phyloP scores from a whole-genome alignment of 2,329 filamentous ascomycete genomes.

The Neofusicoccum cordaticola region DNA sequence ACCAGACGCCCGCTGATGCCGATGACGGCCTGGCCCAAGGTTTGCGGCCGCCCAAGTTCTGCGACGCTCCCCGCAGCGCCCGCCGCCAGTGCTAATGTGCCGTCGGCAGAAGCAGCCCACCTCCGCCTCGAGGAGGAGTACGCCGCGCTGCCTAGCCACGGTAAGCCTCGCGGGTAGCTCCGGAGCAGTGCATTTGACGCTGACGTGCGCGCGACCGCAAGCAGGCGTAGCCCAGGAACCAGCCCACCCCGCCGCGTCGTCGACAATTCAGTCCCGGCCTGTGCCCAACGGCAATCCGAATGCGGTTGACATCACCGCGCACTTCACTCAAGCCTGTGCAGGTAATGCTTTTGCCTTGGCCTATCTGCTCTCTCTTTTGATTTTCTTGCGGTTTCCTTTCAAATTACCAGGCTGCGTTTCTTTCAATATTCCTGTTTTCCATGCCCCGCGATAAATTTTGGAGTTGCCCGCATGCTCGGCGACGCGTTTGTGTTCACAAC shows the following conservation, averaged over 20 bases:
- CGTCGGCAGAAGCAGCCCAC: constrained; percentile 15
- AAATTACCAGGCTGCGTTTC: neutral
- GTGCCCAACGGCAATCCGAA: constrained; percentile 9
- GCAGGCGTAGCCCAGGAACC: constrained; percentile 14
- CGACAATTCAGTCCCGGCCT: constrained; percentile 14
- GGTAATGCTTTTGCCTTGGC: constrained; percentile 19
- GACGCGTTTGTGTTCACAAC: constrained; percentile 3
- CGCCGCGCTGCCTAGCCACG: constrained; percentile 2
- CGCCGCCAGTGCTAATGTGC: constrained; percentile 5
- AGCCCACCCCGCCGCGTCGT: neutral
- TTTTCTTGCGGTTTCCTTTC: neutral
- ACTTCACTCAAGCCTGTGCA: constrained; percentile 31
- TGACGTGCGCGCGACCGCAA: neutral
- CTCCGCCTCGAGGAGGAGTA: constrained; percentile 14
- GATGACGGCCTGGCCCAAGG: constrained; percentile 11
- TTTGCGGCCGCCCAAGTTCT: constrained; percentile 3
- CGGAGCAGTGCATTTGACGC: neutral
- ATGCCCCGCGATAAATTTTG: constrained; percentile 13
- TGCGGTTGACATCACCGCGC: constrained; percentile 32
- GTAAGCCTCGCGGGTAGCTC: neutral
- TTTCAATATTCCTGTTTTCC: constrained; percentile 11
- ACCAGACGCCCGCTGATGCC: constrained; percentile 7
- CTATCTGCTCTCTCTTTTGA: neutral
- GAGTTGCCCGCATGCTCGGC: neutral
- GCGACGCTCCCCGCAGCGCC: constrained; percentile 13